Percentiles rank a stretch among this genome's conserved stretches.
Evolutionary conservation across 2,329 filamentous ascomycete genomes (phyloP).

Genomic region (Pestalotiopsis sp.): DNA sequence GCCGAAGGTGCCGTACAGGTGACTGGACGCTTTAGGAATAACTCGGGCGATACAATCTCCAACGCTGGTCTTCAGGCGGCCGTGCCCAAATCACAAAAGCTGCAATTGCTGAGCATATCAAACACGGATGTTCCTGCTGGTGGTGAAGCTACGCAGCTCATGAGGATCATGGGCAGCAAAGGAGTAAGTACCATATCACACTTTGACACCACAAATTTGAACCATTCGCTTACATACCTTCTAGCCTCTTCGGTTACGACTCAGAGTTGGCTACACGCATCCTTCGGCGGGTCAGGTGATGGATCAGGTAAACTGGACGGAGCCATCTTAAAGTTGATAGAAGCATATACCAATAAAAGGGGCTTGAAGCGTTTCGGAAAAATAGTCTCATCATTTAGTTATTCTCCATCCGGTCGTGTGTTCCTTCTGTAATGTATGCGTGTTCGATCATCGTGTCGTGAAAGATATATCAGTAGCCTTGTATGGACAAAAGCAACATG

Average conservation of each 20-base stretch:
- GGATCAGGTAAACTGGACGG: slow-evolving; percentile 97
- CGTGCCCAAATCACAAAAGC: slow-evolving; percentile 93
- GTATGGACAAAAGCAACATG: too few relatives aligned
- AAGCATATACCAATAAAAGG: slow-evolving; percentile 21
- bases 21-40: slow-evolving; percentile 82
- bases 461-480: too few relatives aligned
- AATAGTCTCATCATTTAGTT: not conserved
- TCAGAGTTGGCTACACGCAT: slow-evolving; percentile 82
- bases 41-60: slow-evolving; percentile 64
- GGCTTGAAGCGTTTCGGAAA: not conserved
- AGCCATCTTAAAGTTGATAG: slow-evolving; percentile 54
- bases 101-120: slow-evolving; percentile 90
- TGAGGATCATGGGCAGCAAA: slow-evolving; percentile 83
- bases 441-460: not conserved
- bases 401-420: not conserved
- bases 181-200: slow-evolving; percentile 70
- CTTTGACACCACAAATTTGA: not conserved
- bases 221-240: slow-evolving; percentile 14
- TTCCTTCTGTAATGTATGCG: not conserved
- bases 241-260: slow-evolving; percentile 80
- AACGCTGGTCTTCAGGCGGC: slow-evolving; percentile 88
- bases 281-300: slow-evolving; percentile 71
- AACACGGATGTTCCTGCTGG: slow-evolving; percentile 75
- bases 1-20: slow-evolving; percentile 80
- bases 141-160: slow-evolving; percentile 84